phyloP scores from a whole-genome alignment of 345 rosid genomes.

The Balakata baccata region DNA sequence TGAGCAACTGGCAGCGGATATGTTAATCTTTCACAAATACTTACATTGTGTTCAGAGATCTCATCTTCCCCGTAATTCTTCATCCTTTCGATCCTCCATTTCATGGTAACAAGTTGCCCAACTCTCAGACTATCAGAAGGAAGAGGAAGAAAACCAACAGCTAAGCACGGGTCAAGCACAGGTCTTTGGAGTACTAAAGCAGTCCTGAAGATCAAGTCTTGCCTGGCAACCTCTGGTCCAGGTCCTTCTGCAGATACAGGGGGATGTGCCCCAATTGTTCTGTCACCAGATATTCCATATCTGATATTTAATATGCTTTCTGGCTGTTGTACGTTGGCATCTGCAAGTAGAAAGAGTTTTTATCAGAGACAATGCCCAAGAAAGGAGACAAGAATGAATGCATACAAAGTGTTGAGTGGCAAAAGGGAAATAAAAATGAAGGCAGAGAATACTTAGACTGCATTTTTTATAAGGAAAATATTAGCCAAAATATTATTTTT shows the following conservation, averaged over 20 bases:
- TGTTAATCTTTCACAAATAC: conserved; percentile 21
- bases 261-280: conserved; percentile 78
- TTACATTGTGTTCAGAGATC: conserved; percentile 40
- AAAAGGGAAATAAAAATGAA: not conserved
- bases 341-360: conserved; percentile 31
- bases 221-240: conserved; percentile 37
- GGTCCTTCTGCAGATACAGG: conserved; percentile 48
- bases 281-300: conserved; percentile 70
- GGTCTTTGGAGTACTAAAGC: conserved; percentile 77
- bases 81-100: conserved; percentile 91
- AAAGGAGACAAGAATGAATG: not conserved
- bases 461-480: not conserved
- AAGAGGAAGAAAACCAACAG: conserved; percentile 90
- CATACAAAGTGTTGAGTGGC: not conserved
- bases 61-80: conserved; percentile 51
- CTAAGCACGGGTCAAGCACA: conserved; percentile 85
- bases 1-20: not conserved
- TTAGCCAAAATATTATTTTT: not conserved
- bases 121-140: conserved; percentile 77
- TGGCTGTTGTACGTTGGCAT: conserved; percentile 35
- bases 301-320: conserved; percentile 78
- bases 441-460: not conserved
- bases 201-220: conserved; percentile 73
- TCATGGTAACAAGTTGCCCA: conserved; percentile 77
- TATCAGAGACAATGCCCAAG: not conserved